Conservation (phyloP, 805 yeast genomes). For the Blastobotrys terrestris region DNA sequence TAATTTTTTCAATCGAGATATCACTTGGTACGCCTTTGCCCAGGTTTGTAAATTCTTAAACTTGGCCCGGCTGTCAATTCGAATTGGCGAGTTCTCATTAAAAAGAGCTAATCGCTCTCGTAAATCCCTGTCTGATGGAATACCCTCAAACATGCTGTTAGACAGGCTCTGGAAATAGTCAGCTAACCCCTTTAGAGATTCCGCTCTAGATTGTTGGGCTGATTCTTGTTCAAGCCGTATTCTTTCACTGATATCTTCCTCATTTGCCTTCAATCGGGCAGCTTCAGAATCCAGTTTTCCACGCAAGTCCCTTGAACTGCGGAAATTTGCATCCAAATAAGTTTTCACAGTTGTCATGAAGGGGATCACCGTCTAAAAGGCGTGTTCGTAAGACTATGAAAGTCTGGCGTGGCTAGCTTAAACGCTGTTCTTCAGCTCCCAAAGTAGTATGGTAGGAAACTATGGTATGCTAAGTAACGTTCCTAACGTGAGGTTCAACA, state of each 20-base stretch:
- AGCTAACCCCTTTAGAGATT: not conserved
- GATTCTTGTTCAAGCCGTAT: conserved; percentile 3
- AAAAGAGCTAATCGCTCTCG: not conserved
- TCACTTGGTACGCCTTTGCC: conserved; percentile 5
- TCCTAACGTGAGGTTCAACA: too few species aligned
- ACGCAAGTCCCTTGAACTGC: conserved; percentile 18
- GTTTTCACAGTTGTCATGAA: conserved; percentile 8
- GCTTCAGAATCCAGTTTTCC: conserved; percentile 16
- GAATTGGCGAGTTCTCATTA: not conserved
- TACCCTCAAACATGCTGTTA: not conserved
- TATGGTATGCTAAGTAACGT: too few species aligned
- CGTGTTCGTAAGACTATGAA: too few species aligned
- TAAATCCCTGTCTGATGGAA: conserved; percentile 5
- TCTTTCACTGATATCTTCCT: not conserved
- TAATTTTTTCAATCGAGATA: not conserved
- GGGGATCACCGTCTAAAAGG: not conserved
- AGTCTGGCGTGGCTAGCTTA: too few species aligned
- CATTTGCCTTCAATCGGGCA: conserved; percentile 8
- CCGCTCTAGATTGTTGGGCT: not conserved
- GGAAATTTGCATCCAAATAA: conserved; percentile 22
- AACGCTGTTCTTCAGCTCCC: too few species aligned
- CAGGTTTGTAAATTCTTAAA: conserved; percentile 1
- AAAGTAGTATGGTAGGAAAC: too few species aligned
- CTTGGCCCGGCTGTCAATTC: not conserved
- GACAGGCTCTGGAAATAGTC: conserved; percentile 5